Conservation (phyloP, 257 asterid species). For the Solanum peruvianum region DNA sequence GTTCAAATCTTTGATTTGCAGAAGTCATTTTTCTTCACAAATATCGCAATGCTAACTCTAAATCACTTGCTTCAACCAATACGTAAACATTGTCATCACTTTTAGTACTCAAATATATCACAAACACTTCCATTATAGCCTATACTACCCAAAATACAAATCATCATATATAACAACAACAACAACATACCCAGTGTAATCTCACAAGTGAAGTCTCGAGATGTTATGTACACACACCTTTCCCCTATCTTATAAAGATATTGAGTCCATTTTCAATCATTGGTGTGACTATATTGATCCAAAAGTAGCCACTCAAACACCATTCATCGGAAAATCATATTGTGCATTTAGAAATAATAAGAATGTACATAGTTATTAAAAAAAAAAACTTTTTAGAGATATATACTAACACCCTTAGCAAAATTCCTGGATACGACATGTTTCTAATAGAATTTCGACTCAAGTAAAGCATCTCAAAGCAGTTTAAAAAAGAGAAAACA, state of each 20-base stretch:
- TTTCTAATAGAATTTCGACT: background rate
- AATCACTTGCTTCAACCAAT: background rate
- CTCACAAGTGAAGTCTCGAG: background rate
- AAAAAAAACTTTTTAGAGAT: too few species aligned
- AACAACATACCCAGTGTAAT: background rate
- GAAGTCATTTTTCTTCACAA: background rate
- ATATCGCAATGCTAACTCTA: background rate
- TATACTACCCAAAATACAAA: background rate
- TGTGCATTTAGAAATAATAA: background rate
- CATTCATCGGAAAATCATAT: background rate
- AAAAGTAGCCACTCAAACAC: background rate
- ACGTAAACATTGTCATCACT: background rate
- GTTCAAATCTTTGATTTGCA: background rate
- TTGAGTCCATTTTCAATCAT: background rate
- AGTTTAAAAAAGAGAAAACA: background rate
- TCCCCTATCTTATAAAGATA: background rate
- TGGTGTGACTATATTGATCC: background rate
- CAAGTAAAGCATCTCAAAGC: background rate
- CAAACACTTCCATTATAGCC: background rate
- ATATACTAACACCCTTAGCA: background rate
- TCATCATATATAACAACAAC: background rate
- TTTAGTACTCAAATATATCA: background rate
- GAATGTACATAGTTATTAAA: background rate
- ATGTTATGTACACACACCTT: background rate
- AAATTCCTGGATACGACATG: background rate